Percentiles rank a stretch among this genome's conserved stretches.
Conservation (phyloP, 1,139 yeast genomes). For the Hanseniaspora sp. region DNA sequence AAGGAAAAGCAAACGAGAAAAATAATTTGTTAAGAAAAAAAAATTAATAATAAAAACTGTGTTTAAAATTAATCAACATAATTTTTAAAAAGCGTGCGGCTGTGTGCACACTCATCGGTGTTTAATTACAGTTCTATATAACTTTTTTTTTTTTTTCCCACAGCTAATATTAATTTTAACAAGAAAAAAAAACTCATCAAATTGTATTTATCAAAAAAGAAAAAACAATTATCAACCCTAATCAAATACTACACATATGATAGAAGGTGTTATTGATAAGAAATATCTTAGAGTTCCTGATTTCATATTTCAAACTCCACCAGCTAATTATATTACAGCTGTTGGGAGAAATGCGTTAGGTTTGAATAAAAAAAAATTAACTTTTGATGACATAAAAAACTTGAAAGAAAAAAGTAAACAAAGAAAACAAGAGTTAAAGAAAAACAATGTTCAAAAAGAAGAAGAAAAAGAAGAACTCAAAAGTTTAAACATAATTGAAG, state of each 20-base stretch:
- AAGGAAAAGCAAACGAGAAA: neutral
- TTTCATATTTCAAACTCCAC: slow-evolving; percentile 81
- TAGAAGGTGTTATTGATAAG: slow-evolving; percentile 4
- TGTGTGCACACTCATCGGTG: neutral
- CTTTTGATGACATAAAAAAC: slow-evolving; percentile 42
- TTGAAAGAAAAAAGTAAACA: slow-evolving; percentile 18
- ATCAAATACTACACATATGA: neutral
- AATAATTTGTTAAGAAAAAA: neutral
- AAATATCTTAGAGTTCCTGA: slow-evolving; percentile 20
- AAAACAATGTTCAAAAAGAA: neutral
- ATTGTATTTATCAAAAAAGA: too few species aligned
- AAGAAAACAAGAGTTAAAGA: slow-evolving; percentile 17
- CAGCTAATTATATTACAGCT: slow-evolving; percentile 85
- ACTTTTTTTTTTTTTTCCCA: too few species aligned
- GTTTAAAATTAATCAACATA: neutral
- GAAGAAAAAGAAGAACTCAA: slow-evolving; percentile 69
- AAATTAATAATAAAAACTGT: neutral
- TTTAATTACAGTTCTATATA: neutral
- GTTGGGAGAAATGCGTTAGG: slow-evolving; percentile 94
- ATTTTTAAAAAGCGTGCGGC: neutral
- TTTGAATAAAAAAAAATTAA: slow-evolving; percentile 51
- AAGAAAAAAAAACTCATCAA: too few species aligned
- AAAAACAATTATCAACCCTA: neutral
- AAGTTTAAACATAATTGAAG: slow-evolving; percentile 41
- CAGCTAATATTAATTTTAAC: neutral